Conservation (phyloP, 2,329 filamentous ascomycete species). For the Lachnellula cervina region DNA sequence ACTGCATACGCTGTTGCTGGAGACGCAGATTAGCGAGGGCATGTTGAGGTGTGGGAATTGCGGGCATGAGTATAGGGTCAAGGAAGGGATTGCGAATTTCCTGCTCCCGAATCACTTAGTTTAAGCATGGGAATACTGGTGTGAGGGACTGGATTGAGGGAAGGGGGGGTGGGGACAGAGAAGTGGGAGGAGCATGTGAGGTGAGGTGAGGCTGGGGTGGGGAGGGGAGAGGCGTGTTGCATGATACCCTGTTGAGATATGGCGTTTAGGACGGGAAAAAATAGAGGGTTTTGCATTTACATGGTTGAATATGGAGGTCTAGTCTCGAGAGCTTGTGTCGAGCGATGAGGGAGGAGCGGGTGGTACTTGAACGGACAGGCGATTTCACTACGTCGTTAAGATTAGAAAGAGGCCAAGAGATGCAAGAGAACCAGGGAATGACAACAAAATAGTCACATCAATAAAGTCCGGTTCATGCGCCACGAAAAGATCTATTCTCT, state of each 20-base stretch:
- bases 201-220: not conserved
- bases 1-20: conserved; percentile 74
- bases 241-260: conserved; percentile 3
- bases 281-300: not conserved
- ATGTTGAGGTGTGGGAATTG: conserved; percentile 88
- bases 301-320: too few relatives aligned
- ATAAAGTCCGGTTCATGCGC: not conserved
- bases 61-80: conserved; percentile 88
- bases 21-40: conserved; percentile 86
- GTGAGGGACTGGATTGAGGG: not conserved
- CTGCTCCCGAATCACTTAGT: conserved; percentile 89
- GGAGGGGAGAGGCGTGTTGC: not conserved
- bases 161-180: not conserved
- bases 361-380: too few relatives aligned
- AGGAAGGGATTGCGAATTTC: conserved; percentile 96
- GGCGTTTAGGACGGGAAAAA: conserved; percentile 1
- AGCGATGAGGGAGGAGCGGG: not conserved
- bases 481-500: conserved; percentile 10
- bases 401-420: not conserved
- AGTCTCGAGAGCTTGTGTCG: not conserved
- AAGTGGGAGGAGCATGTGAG: not conserved
- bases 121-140: conserved; percentile 30
- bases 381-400: too few relatives aligned
- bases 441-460: not conserved
- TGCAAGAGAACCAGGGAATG: not conserved